Conservation (phyloP, 73 alveolate species). For the Blepharisma japonicum region DNA sequence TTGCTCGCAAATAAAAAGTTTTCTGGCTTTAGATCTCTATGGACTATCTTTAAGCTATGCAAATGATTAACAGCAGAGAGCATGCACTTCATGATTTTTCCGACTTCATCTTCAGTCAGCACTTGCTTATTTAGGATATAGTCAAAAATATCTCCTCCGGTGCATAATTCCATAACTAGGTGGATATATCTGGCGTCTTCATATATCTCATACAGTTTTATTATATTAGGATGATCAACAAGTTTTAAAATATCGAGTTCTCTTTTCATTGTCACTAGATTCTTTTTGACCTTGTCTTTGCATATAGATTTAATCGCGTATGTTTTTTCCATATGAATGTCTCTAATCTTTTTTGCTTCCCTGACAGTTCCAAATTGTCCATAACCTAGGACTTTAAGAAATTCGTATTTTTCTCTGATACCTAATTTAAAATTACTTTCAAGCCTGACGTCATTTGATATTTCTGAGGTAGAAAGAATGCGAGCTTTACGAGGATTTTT, state of each 20-base stretch:
- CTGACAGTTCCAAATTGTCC: slow-evolving; percentile 34
- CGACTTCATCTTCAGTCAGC: slow-evolving; percentile 31
- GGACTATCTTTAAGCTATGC: slow-evolving; percentile 60
- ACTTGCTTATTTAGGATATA: slow-evolving; percentile 33
- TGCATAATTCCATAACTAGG: slow-evolving; percentile 56
- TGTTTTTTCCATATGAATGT: neutral
- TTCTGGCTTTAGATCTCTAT: slow-evolving; percentile 78
- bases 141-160: slow-evolving; percentile 55
- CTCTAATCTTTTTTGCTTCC: neutral
- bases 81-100: slow-evolving; percentile 31
- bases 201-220: slow-evolving; percentile 61
- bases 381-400: neutral
- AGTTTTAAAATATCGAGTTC: slow-evolving; percentile 51
- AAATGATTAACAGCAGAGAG: slow-evolving; percentile 57
- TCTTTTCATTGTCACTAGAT: slow-evolving; percentile 7
- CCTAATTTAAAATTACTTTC: too few species aligned
- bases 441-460: too few species aligned
- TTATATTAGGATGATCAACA: slow-evolving; percentile 64
- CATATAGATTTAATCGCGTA: slow-evolving; percentile 26
- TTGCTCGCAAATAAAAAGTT: slow-evolving; percentile 47
- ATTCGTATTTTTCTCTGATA: too few species aligned
- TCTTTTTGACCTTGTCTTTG: slow-evolving; percentile 13
- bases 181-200: slow-evolving; percentile 53
- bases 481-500: too few species aligned
- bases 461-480: too few species aligned